Evolutionary conservation across 179 eudicot species (phyloP), one percentile per base, ranked within the genome.

Genomic region (Heliamphora pulchella): DNA sequence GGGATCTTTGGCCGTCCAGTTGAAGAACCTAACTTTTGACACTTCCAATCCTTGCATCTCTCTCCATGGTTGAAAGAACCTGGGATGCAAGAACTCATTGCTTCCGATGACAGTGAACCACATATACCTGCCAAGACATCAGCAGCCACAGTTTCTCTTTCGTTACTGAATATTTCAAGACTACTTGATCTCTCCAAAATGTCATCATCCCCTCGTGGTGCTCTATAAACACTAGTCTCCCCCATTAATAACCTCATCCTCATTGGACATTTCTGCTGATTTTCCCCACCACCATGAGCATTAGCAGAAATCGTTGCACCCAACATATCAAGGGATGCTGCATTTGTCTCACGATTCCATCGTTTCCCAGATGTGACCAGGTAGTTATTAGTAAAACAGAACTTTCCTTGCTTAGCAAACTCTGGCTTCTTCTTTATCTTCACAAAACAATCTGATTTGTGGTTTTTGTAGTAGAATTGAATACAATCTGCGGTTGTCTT

Each of bases 121-220:
- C 95, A 94, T 54, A 97, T 97, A 74, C 98, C 97, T 66, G 96
- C 99, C 88, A 97, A 87, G 20, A 93, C 99, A 86, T 91, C 97
- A 46, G 97, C 99, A 71, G 98, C 97, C 10, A 81, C 90, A 44
- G 92, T 86, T 84, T 97, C 99, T 81, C 91, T 89, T 77, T 46
- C 71, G 4, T 31, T 66, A 15, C 39, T 10, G 17, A 66, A 3
- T 17, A 31, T 66, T 41, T 85, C 85, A 73, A 82, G 75, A 81
- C 91, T 87, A 62, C 83, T 83, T 17, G 89, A 83, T 58, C 89
- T 81, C 84, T 91, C 90, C 74, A 81, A 69, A 11, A 71, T 47
- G 70, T 78, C 82, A 72, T 88, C 86, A 77, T 76, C 84, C 51
- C 82, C 84, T 80, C 83, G 81, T 1, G 79, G 57, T 64, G 84